Conservation (phyloP, 2,329 filamentous ascomycete genomes). For the Colletotrichum shisoi region DNA sequence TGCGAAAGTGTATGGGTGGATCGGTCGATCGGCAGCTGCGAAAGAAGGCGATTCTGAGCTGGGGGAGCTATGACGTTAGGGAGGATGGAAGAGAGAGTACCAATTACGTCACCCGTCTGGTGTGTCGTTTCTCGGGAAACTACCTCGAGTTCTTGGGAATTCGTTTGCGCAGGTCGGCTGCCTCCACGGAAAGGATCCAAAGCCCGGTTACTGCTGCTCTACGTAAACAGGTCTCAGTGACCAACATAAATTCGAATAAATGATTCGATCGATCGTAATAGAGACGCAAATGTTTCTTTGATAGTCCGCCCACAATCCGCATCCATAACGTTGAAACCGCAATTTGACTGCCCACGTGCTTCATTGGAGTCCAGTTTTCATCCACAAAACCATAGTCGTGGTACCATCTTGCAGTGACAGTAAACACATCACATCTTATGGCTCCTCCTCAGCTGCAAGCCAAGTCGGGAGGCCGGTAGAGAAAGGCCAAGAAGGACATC, state of each 20-base stretch:
- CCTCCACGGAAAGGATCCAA: not conserved
- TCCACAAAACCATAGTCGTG: not conserved
- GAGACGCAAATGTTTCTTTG: not conserved
- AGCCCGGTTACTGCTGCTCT: not conserved
- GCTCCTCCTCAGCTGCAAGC: constrained; percentile 16
- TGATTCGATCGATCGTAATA: too few species aligned
- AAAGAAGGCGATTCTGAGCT: constrained; percentile 17
- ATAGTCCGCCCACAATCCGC: not conserved
- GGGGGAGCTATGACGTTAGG: constrained; percentile 32
- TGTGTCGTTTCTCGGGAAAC: not conserved
- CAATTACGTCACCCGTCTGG: constrained; percentile 25
- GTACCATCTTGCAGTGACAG: not conserved
- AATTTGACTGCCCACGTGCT: too few species aligned
- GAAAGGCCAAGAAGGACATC: constrained; percentile 10
- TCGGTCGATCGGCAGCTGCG: constrained; percentile 23
- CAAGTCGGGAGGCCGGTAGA: constrained; percentile 16
- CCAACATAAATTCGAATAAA: constrained; percentile 2
- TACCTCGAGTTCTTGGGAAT: not conserved
- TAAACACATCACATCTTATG: not conserved
- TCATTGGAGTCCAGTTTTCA: too few species aligned
- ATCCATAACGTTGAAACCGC: not conserved
- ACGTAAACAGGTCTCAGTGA: not conserved
- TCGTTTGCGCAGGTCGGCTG: not conserved
- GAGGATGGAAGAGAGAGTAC: not conserved
- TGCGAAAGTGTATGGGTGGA: constrained; percentile 13